Base-by-base conservation (phyloP, 768 basidiomycete genomes). In the Mycena metata region DNA sequence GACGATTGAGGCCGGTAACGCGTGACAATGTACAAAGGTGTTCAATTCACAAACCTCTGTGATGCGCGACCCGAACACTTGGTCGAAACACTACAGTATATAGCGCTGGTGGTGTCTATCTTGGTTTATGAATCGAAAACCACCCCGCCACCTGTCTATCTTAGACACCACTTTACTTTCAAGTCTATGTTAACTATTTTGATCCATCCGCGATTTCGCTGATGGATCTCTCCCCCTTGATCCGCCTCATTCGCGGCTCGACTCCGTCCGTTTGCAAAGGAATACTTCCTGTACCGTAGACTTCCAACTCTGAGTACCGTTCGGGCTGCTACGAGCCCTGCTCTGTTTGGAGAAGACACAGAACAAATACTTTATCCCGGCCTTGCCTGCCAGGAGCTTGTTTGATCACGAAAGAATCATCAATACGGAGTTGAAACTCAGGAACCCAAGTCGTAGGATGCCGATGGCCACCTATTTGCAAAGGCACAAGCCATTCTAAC, bases 351-450 rank as follows among this genome's bases (percentile, higher is more conserved):
- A 51, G 50, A 26, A 51, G 50, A 26, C 50, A 51, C 50, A 51
- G 10, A 51, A 51, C 17, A 24, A 51, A 51, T 51, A 51, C 15
- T 51, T 51, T 51, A 51, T 51, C 24, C 50, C 26, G 50, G 50
- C 50, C 50, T 24, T 51, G 9, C 50, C 50, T 51, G 50, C 17
- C 50, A 51, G 50, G 50, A 51, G 50, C 50, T 51, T 51, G 50
- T 13, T 51, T 24, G 4, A 51, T 51, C 30, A 51, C 26, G 26
- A 24, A 51, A 26, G 50, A 26, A 51, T 51, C 50, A 51, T 24
- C 24, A 26, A 51, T 51, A 51, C 50, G 50, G 50, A 51, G 50
- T 24, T 51, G 50, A 51, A 51, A 51, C 23, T 24, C 50, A 51
- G 50, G 50, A 51, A 51, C 50, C 50, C 30, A 10, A 24, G 50